Conservation (phyloP, 139 green algal genomes). For the Picochlorum sp. region DNA sequence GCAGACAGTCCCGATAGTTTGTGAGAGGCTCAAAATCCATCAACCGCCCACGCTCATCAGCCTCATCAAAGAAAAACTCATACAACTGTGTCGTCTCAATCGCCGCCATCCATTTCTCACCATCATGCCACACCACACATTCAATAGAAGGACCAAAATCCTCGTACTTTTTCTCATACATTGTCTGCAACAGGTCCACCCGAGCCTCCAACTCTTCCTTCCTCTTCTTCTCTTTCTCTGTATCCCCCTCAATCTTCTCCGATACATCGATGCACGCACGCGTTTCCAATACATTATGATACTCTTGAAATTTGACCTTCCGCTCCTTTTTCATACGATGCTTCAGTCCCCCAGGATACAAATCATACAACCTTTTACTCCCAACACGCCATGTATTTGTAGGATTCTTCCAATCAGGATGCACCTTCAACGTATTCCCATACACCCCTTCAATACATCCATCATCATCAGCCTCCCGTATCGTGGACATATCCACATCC, state of each 20-base stretch:
- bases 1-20: conserved; percentile 33
- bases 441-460: conserved; percentile 49
- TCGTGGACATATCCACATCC: conserved; percentile 74
- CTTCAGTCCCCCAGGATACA: conserved; percentile 55
- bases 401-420: conserved; percentile 77
- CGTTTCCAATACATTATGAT: conserved; percentile 40
- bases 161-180: conserved; percentile 24
- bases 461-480: conserved; percentile 49
- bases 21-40: conserved; percentile 56
- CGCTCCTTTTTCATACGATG: conserved; percentile 41
- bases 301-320: conserved; percentile 51
- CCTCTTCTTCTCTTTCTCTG: conserved; percentile 2
- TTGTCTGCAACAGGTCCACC: conserved; percentile 38
- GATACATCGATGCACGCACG: conserved; percentile 39
- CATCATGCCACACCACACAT: conserved; percentile 87
- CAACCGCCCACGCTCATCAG: conserved; percentile 23
- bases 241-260: neutral
- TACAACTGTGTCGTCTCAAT: conserved; percentile 69
- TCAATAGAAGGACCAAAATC: conserved; percentile 60
- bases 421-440: conserved; percentile 48
- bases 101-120: conserved; percentile 58
- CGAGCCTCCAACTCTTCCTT: conserved; percentile 62
- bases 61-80: neutral
- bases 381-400: conserved; percentile 76
- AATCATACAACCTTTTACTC: conserved; percentile 53